Percentiles rank a stretch among this genome's conserved stretches.
These are phyloP conservation scores for Diphasiastrum complanatum DNA, from an alignment of 83 land plant species.

Conservation along the genomic window DNA sequence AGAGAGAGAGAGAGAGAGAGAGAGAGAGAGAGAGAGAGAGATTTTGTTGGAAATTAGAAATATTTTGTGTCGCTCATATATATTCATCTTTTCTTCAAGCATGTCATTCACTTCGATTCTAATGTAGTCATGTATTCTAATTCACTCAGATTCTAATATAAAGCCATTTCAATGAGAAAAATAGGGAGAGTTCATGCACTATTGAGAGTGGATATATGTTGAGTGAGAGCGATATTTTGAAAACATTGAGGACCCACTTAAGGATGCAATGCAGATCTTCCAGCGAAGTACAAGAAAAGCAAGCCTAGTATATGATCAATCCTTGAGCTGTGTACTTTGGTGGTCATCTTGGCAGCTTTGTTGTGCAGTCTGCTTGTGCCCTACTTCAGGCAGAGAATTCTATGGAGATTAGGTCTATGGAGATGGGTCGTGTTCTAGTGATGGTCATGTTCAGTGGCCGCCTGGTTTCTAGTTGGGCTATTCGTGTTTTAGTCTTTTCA, in stretches of 20 bases:
- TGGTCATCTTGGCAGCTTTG: constrained; percentile 34
- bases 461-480: constrained; percentile 60
- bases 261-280: constrained; percentile 38
- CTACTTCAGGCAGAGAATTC: constrained; percentile 4
- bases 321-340: constrained; percentile 43
- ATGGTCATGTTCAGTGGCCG: constrained; percentile 61
- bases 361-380: constrained; percentile 41
- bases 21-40: no score
- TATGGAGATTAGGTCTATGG: constrained; percentile 67
- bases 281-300: constrained; percentile 14
- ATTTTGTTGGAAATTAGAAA: no score
- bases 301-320: constrained; percentile 29
- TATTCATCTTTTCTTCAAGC: no score
- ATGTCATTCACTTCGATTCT: no score
- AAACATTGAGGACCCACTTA: constrained; percentile 58
- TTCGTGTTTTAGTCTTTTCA: constrained; percentile 50
- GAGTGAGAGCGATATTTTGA: no score
- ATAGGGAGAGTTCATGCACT: no score
- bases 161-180: no score
- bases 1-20: no score
- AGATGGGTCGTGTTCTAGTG: constrained; percentile 65
- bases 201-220: no score
- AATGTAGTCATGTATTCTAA: no score
- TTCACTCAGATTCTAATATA: no score
- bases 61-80: no score